phyloP scores from a whole-genome alignment of 202 grass and related monocot species.

The Elaeis oleifera region DNA sequence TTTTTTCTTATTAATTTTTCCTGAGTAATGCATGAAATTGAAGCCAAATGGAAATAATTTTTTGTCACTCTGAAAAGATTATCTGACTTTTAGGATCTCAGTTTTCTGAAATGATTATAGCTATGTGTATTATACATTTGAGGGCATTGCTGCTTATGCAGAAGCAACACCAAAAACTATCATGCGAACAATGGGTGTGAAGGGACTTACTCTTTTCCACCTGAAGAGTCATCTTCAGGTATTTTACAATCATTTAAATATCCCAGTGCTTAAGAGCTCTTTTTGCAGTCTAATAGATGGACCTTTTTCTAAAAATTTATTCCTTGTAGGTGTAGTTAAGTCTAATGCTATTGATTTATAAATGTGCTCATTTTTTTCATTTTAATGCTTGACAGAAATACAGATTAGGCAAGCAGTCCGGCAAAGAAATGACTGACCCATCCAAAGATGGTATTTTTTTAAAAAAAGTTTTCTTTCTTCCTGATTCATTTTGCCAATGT shows the following conservation, averaged over 20 bases:
- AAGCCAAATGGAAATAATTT: too few relatives aligned
- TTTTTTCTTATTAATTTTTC: too few relatives aligned
- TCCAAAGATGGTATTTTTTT: slow-evolving; percentile 7
- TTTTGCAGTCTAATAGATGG: not conserved
- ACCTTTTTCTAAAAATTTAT: too few relatives aligned
- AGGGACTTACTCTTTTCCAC: slow-evolving; percentile 3
- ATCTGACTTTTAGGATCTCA: too few relatives aligned
- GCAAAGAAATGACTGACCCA: slow-evolving; percentile 3
- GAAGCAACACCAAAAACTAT: slow-evolving; percentile 95
- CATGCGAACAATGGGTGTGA: slow-evolving; percentile 33
- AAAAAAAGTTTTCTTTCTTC: not conserved
- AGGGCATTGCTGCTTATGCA: slow-evolving; percentile 25
- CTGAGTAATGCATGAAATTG: too few relatives aligned
- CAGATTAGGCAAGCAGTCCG: slow-evolving; percentile 3
- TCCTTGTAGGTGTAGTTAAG: too few relatives aligned
- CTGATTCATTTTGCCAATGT: not conserved
- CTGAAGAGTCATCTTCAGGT: slow-evolving; percentile 6
- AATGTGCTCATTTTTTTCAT: not conserved
- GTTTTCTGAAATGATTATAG: too few relatives aligned
- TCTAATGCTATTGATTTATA: not conserved
- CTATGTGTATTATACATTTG: not conserved
- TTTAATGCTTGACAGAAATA: slow-evolving; percentile 1
- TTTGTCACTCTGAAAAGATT: too few relatives aligned
- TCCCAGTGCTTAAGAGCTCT: not conserved
- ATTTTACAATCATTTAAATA: slow-evolving; percentile 19